Conservation (phyloP, 2,329 filamentous ascomycete genomes). For the Nemania abortiva region DNA sequence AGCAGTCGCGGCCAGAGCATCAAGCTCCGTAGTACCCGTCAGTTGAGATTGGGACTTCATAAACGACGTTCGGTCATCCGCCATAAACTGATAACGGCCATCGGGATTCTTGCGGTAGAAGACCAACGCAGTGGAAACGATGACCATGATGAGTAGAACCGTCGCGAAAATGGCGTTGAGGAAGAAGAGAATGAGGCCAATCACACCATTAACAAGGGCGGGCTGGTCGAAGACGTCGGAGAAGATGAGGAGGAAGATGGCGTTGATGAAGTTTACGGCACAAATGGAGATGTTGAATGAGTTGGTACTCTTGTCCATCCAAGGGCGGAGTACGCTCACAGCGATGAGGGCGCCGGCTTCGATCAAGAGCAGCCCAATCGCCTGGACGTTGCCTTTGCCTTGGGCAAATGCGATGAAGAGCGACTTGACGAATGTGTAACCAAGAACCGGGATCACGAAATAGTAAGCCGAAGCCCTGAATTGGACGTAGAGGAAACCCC, state of each 20-base stretch:
- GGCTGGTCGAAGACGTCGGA: conserved; percentile 85
- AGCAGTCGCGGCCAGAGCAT: conserved; percentile 84
- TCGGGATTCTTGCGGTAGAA: conserved; percentile 88
- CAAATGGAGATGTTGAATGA: conserved; percentile 89
- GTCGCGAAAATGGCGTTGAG: conserved; percentile 82
- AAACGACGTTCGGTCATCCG: conserved; percentile 88
- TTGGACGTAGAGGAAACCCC: conserved; percentile 91
- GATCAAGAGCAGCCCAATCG: conserved; percentile 80
- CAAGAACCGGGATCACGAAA: conserved; percentile 81
- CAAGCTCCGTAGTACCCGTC: conserved; percentile 77
- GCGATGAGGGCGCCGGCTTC: conserved; percentile 78
- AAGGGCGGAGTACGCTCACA: conserved; percentile 82
- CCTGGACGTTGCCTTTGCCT: conserved; percentile 73
- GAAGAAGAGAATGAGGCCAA: conserved; percentile 87
- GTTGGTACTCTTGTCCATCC: conserved; percentile 96
- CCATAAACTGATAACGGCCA: conserved; percentile 88
- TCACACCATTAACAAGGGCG: conserved; percentile 80
- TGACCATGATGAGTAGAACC: conserved; percentile 80
- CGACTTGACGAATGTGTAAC: conserved; percentile 80
- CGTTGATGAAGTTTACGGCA: conserved; percentile 84
- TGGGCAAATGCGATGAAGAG: conserved; percentile 86
- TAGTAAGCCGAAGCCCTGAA: conserved; percentile 91
- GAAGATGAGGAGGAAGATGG: conserved; percentile 84
- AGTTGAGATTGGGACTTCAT: conserved; percentile 88
- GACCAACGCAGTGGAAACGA: conserved; percentile 73